A percentile compares a stretch with the other conserved stretches of the same genome.
Conservation (phyloP, 768 basidiomycete species). For the Tylopilus sp. region DNA sequence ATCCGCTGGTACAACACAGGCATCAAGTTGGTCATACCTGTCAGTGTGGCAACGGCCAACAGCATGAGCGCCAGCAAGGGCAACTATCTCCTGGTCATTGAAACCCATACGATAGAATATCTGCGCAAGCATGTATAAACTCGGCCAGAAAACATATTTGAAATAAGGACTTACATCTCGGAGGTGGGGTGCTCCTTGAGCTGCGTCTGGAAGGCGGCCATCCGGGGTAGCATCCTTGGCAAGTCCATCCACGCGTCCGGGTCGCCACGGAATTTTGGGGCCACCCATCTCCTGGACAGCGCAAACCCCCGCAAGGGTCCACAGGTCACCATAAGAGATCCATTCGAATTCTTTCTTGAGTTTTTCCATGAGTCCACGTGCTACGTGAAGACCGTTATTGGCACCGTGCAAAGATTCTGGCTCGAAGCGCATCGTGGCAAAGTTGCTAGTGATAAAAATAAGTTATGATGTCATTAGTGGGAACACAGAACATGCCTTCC, state of each 20-base stretch:
- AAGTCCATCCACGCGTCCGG: conserved; percentile 88
- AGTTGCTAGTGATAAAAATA: conserved; percentile 60
- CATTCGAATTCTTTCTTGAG: conserved; percentile 86
- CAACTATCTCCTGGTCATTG: conserved; percentile 97
- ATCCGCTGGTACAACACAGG: background rate
- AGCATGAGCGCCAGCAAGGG: conserved; percentile 90
- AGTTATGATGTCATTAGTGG: background rate
- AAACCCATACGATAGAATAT: conserved; percentile 84
- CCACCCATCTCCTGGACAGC: conserved; percentile 93
- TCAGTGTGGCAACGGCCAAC: conserved; percentile 91
- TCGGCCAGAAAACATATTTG: background rate
- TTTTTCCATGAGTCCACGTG: conserved; percentile 79
- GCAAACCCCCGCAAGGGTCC: conserved; percentile 93
- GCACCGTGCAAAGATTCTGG: conserved; percentile 84
- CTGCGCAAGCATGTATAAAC: conserved; percentile 17
- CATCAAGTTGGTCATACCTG: conserved; percentile 36
- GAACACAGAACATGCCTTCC: conserved; percentile 55
- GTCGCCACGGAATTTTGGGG: conserved; percentile 89
- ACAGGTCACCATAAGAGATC: conserved; percentile 95
- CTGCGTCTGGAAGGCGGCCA: conserved; percentile 85
- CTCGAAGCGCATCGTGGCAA: conserved; percentile 96
- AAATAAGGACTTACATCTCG: conserved; percentile 51
- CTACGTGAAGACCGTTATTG: conserved; percentile 79
- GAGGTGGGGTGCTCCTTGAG: conserved; percentile 81
- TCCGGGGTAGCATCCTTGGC: conserved; percentile 75